Conservation (phyloP, 345 rosid species). For the Turritis glabra region DNA sequence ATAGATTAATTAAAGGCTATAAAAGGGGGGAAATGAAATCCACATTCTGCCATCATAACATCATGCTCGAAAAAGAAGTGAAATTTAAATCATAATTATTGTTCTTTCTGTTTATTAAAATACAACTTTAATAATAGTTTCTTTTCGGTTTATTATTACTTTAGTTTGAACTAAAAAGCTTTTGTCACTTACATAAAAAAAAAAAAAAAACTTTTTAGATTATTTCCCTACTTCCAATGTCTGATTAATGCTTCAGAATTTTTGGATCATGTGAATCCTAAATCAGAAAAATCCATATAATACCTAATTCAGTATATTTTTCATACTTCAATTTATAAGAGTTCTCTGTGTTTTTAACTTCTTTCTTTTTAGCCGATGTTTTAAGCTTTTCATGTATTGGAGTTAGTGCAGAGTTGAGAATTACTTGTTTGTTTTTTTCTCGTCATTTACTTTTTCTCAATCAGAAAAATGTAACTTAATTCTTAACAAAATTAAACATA, state of each 20-base stretch:
- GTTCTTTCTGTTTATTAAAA: background rate
- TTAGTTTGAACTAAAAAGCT: background rate
- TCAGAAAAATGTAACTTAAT: no score
- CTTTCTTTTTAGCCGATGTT: background rate
- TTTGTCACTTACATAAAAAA: background rate
- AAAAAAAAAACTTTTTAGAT: background rate
- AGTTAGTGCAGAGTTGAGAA: background rate
- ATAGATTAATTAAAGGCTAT: conserved; percentile 2
- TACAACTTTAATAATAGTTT: conserved; percentile 1
- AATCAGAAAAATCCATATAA: conserved; percentile 22
- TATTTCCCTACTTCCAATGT: conserved; percentile 1
- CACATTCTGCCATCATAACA: conserved; percentile 37
- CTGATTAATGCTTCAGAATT: conserved; percentile 19
- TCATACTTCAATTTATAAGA: background rate
- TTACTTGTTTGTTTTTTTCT: no score
- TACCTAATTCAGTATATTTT: background rate
- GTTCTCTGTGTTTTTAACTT: background rate
- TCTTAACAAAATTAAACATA: no score
- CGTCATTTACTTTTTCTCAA: no score
- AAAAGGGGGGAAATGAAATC: conserved; percentile 14
- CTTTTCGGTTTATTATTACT: background rate
- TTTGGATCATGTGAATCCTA: conserved; percentile 40
- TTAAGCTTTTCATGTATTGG: background rate
- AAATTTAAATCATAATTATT: background rate
- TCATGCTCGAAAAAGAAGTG: conserved; percentile 26